phyloP scores from a whole-genome alignment of 495 filamentous ascomycete species.

The Neurospora sp. region DNA sequence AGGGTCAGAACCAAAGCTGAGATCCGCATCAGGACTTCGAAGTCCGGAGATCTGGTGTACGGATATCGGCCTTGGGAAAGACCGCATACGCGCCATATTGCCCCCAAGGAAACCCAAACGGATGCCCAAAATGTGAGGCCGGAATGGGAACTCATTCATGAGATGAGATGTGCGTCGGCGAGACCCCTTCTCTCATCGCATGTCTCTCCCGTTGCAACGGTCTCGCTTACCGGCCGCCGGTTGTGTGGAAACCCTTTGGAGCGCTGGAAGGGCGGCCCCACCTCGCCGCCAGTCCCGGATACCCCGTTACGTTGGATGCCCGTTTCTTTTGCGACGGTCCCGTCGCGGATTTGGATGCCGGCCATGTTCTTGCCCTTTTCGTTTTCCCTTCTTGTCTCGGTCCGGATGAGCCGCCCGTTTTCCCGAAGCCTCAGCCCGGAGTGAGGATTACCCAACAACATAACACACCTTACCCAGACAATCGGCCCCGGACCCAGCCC shows the following conservation, averaged over 20 bases:
- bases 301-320: not conserved
- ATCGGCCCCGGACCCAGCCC: not conserved
- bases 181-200: not conserved
- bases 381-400: not conserved
- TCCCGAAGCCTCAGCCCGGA: not conserved
- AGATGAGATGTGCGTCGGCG: not conserved
- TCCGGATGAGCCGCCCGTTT: not conserved
- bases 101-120: not conserved
- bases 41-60: not conserved
- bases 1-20: not conserved
- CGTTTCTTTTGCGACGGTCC: not conserved
- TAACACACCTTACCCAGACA: not conserved
- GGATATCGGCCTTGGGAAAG: not conserved
- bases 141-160: not conserved
- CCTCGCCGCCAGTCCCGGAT: not conserved
- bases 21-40: not conserved
- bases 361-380: not conserved
- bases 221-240: not conserved
- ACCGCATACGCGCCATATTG: not conserved
- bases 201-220: not conserved
- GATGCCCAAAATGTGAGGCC: not conserved
- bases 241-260: not conserved
- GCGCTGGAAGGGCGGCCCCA: not conserved
- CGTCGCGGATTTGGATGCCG: not conserved
- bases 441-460: not conserved